Base-by-base conservation (phyloP, 768 basidiomycete genomes). In the Sporobolomyces phaffii region DNA sequence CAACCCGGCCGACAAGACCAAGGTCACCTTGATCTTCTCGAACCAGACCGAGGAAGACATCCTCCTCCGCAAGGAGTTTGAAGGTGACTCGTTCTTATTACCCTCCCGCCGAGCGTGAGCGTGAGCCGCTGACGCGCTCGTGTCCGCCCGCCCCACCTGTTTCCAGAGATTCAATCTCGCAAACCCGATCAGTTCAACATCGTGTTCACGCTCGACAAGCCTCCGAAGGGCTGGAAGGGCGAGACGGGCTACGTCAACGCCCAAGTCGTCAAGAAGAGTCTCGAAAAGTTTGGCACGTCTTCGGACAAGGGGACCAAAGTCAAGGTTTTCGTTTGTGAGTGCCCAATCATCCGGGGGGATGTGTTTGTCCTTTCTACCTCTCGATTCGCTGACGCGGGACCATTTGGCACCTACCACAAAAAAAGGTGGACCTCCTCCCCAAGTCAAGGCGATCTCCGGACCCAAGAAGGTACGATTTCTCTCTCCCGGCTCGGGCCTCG, bases 41-140 rank as follows among this genome's bases (percentile, higher is more conserved):
- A 98, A 98, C 77, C 83, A 91, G 43, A 84, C 90, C 18, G 90
- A 91, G 76, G 81, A 83, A 59, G 96, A 99, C 76, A 96, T 99
- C 69, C 85, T 93, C 59, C 83, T 94, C 68, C 85, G 86, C 58
- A 83, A 88, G 75, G 85, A 87, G 72, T 82, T 91, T 69, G 89
- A 91, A 36, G 48, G 69, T 69, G 20, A 31, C 53, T 41, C 26
- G 14, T 31, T 43, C 5, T 3, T 17, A 43, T 31, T n/a, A n/a
- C n/a, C n/a, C n/a, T n/a, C n/a, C n/a, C n/a, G n/a, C n/a, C n/a
- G n/a, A n/a, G n/a, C n/a, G n/a, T n/a, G n/a, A n/a, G n/a, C n/a
- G n/a, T n/a, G n/a, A n/a, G n/a, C n/a, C n/a, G n/a, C n/a, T n/a
- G n/a, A n/a, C n/a, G n/a, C n/a, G n/a, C n/a, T n/a, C n/a, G n/a